These are phyloP conservation scores for Pyrenula massariospora DNA, from an alignment of 495 filamentous ascomycete genomes.

Conservation along the genomic window DNA sequence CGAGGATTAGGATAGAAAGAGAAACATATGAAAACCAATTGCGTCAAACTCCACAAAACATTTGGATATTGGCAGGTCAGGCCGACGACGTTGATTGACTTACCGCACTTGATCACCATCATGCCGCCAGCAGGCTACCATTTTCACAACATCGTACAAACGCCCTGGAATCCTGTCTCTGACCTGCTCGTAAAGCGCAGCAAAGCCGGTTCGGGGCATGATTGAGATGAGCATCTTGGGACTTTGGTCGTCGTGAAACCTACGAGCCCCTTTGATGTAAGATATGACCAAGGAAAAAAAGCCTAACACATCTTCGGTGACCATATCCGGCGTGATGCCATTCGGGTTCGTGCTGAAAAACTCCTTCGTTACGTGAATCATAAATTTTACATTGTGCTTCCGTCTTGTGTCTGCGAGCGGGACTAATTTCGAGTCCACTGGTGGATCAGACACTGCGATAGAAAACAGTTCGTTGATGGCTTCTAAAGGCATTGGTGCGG, in stretches of 20 bases:
- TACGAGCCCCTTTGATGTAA: constrained; percentile 7
- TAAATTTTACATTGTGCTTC: neutral
- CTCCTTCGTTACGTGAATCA: neutral
- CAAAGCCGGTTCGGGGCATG: constrained; percentile 14
- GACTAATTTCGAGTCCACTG: neutral
- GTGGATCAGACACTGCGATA: neutral
- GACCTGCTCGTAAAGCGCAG: constrained; percentile 7
- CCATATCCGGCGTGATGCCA: constrained; percentile 1
- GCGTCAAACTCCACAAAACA: neutral
- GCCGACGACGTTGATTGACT: neutral
- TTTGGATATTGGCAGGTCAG: neutral
- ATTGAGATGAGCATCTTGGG: constrained; percentile 2
- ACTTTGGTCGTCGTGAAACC: neutral
- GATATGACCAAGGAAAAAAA: constrained; percentile 11
- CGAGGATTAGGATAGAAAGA: neutral
- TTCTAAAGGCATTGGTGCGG: constrained; percentile 11
- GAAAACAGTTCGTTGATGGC: constrained; percentile 9
- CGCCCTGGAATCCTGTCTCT: constrained; percentile 4
- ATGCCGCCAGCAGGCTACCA: neutral
- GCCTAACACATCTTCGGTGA: constrained; percentile 10
- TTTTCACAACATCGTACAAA: neutral
- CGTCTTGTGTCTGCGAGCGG: neutral
- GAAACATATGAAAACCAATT: neutral
- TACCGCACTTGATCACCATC: neutral
- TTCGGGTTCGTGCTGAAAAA: neutral